Evolutionary conservation across 331 rosid genomes (phyloP), one percentile per base, ranked within the genome.

Genomic region (Pyracantha coccinea): DNA sequence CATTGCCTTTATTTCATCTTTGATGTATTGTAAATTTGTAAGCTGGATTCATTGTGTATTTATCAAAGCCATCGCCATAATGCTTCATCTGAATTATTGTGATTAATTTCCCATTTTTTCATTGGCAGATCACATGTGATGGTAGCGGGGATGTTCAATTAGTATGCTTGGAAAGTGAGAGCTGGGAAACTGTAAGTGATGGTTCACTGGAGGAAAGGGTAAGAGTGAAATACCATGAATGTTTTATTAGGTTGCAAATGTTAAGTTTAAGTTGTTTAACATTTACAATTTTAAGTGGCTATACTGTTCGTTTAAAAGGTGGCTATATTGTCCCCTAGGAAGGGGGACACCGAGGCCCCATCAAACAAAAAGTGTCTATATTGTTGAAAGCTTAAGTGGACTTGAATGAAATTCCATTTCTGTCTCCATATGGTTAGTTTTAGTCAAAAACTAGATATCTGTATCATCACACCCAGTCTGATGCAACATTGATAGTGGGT

Each of bases 51-150:
- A 9, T 15, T 54, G n/a, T 33, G 41, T 53, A 33, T 53, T 21
- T 50, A 29, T n/a, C 20, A 12, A 23, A 35, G 8, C 31, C 25
- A 21, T 62, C 29, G 7, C 7, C 23, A 2, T 68, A 4, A 52
- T 57, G 21, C 62, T 68, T 68, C 20, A 44, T n/a, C 20, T 63
- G 68, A 20, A 47, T 55, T n/a, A 32, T 57, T 31, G 27, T 72
- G 74, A 28, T 29, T 76, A 27, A 16, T 23, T 33, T 78, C 21
- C 50, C 72, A 38, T 63, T 41, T 32, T 25, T 35, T 35, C 44
- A 61, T 21, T 69, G 69, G 68, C 80, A 69, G 83, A 62, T 80
- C 24, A 17, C 77, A 33, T 69, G 79, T 69, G 73, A 80, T 53
- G 29, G 52, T 75, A 69, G 50, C 55, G 73, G 73, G 57, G 68